phyloP scores from a whole-genome alignment of 1,139 yeast species.

The Debaryomyces coudertii region DNA sequence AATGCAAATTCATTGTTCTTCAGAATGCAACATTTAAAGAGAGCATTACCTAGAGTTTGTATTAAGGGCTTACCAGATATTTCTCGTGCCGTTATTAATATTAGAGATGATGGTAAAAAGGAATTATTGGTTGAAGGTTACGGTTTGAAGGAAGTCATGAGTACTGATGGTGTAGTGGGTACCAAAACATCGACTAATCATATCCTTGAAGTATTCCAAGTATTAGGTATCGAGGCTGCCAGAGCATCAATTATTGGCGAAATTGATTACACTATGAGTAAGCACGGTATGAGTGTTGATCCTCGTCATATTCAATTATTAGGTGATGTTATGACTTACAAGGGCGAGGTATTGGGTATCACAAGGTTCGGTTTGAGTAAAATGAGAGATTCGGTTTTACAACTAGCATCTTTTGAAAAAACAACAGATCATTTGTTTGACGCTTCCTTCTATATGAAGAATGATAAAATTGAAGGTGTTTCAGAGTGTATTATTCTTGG shows the following conservation, averaged over 20 bases:
- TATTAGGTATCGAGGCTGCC: conserved; percentile 97
- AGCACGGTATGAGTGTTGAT: conserved; percentile 99
- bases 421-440: conserved; percentile 98
- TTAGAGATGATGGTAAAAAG: conserved; percentile 81
- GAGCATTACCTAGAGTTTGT: conserved; percentile 82
- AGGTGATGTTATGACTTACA: conserved; percentile 98
- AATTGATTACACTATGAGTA: conserved; percentile 97
- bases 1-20: conserved; percentile 70
- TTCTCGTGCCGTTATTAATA: conserved; percentile 94
- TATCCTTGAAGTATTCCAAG: conserved; percentile 84
- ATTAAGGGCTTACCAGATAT: conserved; percentile 93
- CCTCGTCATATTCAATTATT: conserved; percentile 97
- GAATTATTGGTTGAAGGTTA: conserved; percentile 97
- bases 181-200: conserved; percentile 88
- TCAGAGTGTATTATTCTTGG: conserved; percentile 97
- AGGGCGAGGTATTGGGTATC: conserved; percentile 97
- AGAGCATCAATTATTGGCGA: conserved; percentile 90
- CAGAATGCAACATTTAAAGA: conserved; percentile 85
- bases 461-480: conserved; percentile 95
- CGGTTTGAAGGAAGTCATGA: conserved; percentile 94
- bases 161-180: conserved; percentile 95
- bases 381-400: conserved; percentile 97
- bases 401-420: conserved; percentile 95
- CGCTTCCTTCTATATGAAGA: conserved; percentile 97
- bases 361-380: conserved; percentile 97